Evolutionary conservation across 805 yeast species (phyloP).

Genomic region (Saccharomycopsis schoenii): DNA sequence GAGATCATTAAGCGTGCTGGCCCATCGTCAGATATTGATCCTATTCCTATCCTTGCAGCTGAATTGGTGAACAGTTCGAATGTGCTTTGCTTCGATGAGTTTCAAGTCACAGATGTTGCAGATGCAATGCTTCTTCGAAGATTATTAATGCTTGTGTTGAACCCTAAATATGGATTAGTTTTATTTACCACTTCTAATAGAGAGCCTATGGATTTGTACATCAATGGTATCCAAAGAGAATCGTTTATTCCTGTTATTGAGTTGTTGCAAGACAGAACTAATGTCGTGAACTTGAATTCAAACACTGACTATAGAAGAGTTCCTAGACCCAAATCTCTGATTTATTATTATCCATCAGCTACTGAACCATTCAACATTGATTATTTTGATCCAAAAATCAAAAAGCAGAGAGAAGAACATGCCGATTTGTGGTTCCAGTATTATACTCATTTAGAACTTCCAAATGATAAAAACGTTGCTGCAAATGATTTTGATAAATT

Average conservation of each 20-base stretch:
- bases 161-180: slow-evolving; percentile 71
- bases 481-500: slow-evolving; percentile 28
- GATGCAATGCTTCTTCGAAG: slow-evolving; percentile 94
- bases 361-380: slow-evolving; percentile 30
- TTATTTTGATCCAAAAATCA: slow-evolving; percentile 26
- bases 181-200: slow-evolving; percentile 92
- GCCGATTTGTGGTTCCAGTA: slow-evolving; percentile 68
- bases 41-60: slow-evolving; percentile 74
- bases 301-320: slow-evolving; percentile 91
- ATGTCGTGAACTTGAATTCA: slow-evolving; percentile 73
- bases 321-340: slow-evolving; percentile 72
- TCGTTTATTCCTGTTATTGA: slow-evolving; percentile 89
- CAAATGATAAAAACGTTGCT: slow-evolving; percentile 23
- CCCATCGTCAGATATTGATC: slow-evolving; percentile 53
- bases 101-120: slow-evolving; percentile 96
- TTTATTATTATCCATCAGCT: slow-evolving; percentile 60
- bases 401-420: slow-evolving; percentile 49
- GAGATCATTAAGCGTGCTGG: slow-evolving; percentile 57
- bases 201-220: slow-evolving; percentile 87
- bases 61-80: slow-evolving; percentile 71
- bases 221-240: slow-evolving; percentile 88
- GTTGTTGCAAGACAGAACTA: slow-evolving; percentile 58
- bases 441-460: slow-evolving; percentile 49
- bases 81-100: slow-evolving; percentile 89
- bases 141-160: slow-evolving; percentile 52